Evolutionary conservation across 1,139 yeast species (phyloP), one percentile per base, ranked within the genome.

Genomic region (Candida buenavistaensis): DNA sequence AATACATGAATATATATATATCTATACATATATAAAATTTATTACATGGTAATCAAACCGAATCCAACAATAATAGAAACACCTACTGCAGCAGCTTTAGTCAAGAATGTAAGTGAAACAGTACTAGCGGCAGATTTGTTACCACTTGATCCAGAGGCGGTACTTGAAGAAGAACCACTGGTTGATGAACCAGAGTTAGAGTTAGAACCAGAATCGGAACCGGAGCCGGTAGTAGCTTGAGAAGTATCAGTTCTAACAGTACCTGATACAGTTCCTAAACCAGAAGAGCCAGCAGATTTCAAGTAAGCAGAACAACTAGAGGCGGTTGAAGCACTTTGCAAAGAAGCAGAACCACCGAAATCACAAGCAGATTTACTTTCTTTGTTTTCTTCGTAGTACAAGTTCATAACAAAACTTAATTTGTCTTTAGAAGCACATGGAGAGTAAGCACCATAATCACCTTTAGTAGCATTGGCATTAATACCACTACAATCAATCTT

Each of bases 291-390:
- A 35, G 75, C 73, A 32, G 65, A 57, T 39, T 59, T 44, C 49
- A 57, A 42, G 64, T 64, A 41, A 58, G 57, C 54, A 62, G 78
- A 52, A 63, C 80, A 68, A 32, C 78, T 66, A 30, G 78, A 73
- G 42, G 84, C 82, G 38, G 82, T 61, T 22, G 73, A 62, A 34
- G 74, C 72, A 26, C 44, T 44, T 36, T 62, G 51, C 28, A 75
- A 36, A 24, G 78, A 47, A 34, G 86, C 88, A 40, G 81, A 71
- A 43, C 94, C 92, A 42, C 62, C 59, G 62, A 83, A 84, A 57
- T 72, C 75, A 72, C 94, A 84, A 33, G 85, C 85, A 31, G 68
- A 55, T 14, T 59, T 44, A 39, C 45, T 42, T 40, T 61, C 59
- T 48, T 68, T 73, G 38, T 79, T 67, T 24, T 60, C 62, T 45